Percentiles rank a stretch among this genome's conserved stretches.
phyloP scores from a whole-genome alignment of 1,139 yeast genomes.

The Dujonia santamariae region DNA sequence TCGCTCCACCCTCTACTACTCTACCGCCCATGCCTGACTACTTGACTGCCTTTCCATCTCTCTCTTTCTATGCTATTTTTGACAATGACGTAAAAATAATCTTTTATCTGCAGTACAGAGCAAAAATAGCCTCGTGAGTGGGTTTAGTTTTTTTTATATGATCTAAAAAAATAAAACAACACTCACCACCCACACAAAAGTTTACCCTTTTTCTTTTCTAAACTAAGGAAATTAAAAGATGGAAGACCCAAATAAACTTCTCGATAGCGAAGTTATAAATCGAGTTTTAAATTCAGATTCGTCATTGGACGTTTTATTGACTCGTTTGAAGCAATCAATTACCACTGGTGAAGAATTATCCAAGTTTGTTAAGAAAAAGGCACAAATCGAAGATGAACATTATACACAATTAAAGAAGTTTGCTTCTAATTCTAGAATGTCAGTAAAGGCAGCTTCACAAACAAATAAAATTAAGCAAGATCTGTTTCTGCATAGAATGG shows the following conservation, averaged over 20 bases:
- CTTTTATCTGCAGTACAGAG: no score
- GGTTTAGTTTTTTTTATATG: no score
- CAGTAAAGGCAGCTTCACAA: slow-evolving; percentile 41
- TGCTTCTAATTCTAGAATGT: slow-evolving; percentile 51
- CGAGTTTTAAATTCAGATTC: slow-evolving; percentile 36
- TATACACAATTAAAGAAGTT: slow-evolving; percentile 69
- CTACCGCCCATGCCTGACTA: no score
- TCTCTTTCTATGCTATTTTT: no score
- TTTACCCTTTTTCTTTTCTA: no score
- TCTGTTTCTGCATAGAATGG: slow-evolving; percentile 65
- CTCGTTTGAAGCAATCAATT: slow-evolving; percentile 74
- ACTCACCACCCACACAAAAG: no score
- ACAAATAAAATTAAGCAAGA: slow-evolving; percentile 56
- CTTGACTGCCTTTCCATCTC: no score
- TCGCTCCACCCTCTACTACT: no score
- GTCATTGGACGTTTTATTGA: slow-evolving; percentile 61
- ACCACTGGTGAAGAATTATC: slow-evolving; percentile 83
- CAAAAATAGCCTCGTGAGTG: no score
- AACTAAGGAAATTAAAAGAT: no score
- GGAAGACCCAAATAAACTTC: slow-evolving; percentile 2
- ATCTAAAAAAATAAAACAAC: slow-evolving; percentile 3
- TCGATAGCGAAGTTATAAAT: slow-evolving; percentile 16
- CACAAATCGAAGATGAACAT: slow-evolving; percentile 76
- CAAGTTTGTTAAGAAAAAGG: slow-evolving; percentile 74
- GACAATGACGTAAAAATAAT: no score